phyloP scores from a whole-genome alignment of 805 yeast genomes.

The Candida oleophila region DNA sequence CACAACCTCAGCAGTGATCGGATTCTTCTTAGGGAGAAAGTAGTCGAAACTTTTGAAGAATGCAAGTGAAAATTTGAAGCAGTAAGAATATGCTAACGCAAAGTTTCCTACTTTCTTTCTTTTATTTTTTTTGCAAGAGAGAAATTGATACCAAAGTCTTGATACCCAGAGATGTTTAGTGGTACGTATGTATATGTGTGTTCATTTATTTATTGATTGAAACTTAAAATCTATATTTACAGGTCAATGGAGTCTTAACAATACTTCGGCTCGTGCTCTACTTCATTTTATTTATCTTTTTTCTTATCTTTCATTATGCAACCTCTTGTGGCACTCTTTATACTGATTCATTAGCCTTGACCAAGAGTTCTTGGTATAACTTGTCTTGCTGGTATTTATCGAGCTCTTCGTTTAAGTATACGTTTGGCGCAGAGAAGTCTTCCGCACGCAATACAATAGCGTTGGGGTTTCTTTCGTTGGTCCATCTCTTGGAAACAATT shows the following conservation, averaged over 20 bases:
- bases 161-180: no score
- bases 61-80: no score
- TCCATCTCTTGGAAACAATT: constrained; percentile 42
- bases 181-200: background rate
- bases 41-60: no score
- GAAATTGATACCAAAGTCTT: background rate
- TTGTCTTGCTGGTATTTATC: constrained; percentile 44
- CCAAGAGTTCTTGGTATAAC: constrained; percentile 45
- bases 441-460: constrained; percentile 61
- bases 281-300: no score
- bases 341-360: constrained; percentile 38
- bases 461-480: constrained; percentile 69
- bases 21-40: constrained; percentile 51
- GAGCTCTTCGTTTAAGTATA: constrained; percentile 53
- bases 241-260: background rate
- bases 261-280: no score
- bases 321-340: no score
- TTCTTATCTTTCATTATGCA: no score
- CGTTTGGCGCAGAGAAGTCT: constrained; percentile 58
- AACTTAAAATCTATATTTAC: background rate
- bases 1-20: constrained; percentile 58
- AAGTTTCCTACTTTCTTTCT: no score
- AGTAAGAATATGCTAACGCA: no score
- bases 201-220: no score
- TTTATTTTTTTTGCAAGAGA: no score